Evolutionary conservation across 306 rosid species (phyloP).

Genomic region (Prunus mira): DNA sequence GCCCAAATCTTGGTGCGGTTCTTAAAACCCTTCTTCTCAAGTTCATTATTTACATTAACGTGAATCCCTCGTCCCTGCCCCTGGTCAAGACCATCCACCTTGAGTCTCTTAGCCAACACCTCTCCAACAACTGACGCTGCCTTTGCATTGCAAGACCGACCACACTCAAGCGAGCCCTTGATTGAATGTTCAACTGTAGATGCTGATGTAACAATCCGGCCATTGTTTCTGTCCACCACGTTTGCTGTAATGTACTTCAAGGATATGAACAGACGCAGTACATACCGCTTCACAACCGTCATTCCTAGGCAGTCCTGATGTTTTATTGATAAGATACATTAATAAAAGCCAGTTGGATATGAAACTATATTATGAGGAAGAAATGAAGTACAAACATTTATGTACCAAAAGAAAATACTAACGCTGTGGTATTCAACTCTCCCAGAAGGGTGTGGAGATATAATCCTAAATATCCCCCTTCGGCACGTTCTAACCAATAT

Average conservation of each 20-base stretch:
- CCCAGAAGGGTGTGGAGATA: neutral
- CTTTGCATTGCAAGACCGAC: constrained; percentile 85
- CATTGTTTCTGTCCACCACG: constrained; percentile 77
- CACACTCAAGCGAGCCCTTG: constrained; percentile 79
- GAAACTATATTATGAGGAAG: constrained; percentile 12
- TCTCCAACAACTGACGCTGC: constrained; percentile 85
- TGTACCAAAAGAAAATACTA: neutral
- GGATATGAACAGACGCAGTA: constrained; percentile 81
- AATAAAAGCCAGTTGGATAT: neutral
- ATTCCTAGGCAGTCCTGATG: constrained; percentile 41
- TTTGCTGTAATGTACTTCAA: constrained; percentile 85
- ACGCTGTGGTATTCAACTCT: neutral
- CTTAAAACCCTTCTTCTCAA: constrained; percentile 81
- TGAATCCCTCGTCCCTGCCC: constrained; percentile 89
- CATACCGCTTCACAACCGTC: constrained; percentile 70
- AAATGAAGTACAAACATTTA: neutral
- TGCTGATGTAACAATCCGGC: constrained; percentile 67
- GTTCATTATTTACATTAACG: constrained; percentile 61
- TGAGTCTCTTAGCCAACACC: constrained; percentile 82
- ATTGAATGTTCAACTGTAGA: constrained; percentile 75
- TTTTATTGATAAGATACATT: neutral
- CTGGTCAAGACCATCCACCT: constrained; percentile 73
- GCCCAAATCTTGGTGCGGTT: constrained; percentile 88
- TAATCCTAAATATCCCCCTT: neutral
- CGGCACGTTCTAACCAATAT: neutral